phyloP scores from a whole-genome alignment of 257 asterid genomes.

The Echium plantagineum region DNA sequence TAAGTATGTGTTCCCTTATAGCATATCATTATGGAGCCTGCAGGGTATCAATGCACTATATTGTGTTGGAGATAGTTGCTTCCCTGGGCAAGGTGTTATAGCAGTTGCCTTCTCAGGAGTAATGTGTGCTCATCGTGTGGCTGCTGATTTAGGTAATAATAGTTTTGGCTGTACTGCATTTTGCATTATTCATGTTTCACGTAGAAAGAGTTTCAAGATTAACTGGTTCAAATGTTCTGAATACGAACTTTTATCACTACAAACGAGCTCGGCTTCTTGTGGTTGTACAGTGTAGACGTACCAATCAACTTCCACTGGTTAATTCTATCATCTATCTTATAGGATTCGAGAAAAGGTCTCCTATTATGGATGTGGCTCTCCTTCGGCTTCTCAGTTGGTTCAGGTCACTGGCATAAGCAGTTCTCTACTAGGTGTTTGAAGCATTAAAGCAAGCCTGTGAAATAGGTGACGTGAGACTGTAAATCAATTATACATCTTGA shows the following conservation, averaged over 20 bases:
- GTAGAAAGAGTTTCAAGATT: background rate
- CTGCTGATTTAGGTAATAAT: constrained; percentile 76
- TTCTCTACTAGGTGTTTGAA: background rate
- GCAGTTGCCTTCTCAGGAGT: constrained; percentile 98
- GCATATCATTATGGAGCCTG: constrained; percentile 14
- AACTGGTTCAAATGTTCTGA: background rate
- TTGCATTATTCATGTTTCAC: background rate
- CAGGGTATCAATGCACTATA: constrained; percentile 85
- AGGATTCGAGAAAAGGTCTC: constrained; percentile 75
- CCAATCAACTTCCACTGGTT: background rate
- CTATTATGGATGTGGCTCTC: constrained; percentile 56
- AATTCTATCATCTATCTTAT: constrained; percentile 5
- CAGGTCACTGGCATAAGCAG: constrained; percentile 61
- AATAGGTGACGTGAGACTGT: background rate
- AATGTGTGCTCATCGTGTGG: constrained; percentile 96
- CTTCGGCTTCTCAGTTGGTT: constrained; percentile 82
- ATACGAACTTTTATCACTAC: background rate
- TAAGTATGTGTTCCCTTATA: background rate
- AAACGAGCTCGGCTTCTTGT: too few species aligned
- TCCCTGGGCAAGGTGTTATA: constrained; percentile 98
- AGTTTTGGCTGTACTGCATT: too few species aligned
- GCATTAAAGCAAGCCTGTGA: background rate
- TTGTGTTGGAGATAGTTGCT: constrained; percentile 99
- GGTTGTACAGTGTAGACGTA: too few species aligned
- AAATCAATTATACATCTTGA: background rate